Percentiles rank a stretch among this genome's conserved stretches.
Conservation (phyloP, 1,284 basidiomycete species). For the Puccinia horiana region DNA sequence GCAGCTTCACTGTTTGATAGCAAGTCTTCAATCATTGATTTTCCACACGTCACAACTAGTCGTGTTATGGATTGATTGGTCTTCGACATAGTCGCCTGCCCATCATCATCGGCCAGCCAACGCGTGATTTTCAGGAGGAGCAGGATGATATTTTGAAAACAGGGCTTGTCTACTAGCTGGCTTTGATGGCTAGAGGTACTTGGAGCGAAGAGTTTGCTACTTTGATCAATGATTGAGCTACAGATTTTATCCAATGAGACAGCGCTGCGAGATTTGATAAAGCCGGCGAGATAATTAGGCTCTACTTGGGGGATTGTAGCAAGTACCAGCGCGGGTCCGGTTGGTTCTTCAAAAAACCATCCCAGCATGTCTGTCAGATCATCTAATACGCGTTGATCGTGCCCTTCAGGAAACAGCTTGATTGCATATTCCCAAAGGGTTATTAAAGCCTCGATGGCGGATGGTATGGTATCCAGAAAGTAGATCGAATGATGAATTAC, state of each 20-base stretch:
- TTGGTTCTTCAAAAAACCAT: constrained; percentile 31
- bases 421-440: constrained; percentile 44
- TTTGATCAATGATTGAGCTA: constrained; percentile 32
- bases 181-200: neutral
- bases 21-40: constrained; percentile 38
- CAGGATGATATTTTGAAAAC: constrained; percentile 24
- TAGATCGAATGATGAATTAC: constrained; percentile 39
- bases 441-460: constrained; percentile 37
- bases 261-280: constrained; percentile 27
- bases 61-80: constrained; percentile 28
- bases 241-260: constrained; percentile 44
- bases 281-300: constrained; percentile 17
- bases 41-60: constrained; percentile 24
- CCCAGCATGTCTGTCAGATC: constrained; percentile 39
- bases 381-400: constrained; percentile 25
- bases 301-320: neutral
- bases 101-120: constrained; percentile 34
- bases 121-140: constrained; percentile 32
- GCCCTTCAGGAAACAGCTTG: constrained; percentile 20
- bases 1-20: constrained; percentile 37
- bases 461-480: constrained; percentile 38
- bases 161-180: neutral
- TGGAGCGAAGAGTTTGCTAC: constrained; percentile 5
- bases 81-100: neutral
- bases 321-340: neutral